Evolutionary conservation across 2,329 filamentous ascomycete genomes (phyloP), one percentile per base, ranked within the genome.

Genomic region (Colletotrichum noveboracense): DNA sequence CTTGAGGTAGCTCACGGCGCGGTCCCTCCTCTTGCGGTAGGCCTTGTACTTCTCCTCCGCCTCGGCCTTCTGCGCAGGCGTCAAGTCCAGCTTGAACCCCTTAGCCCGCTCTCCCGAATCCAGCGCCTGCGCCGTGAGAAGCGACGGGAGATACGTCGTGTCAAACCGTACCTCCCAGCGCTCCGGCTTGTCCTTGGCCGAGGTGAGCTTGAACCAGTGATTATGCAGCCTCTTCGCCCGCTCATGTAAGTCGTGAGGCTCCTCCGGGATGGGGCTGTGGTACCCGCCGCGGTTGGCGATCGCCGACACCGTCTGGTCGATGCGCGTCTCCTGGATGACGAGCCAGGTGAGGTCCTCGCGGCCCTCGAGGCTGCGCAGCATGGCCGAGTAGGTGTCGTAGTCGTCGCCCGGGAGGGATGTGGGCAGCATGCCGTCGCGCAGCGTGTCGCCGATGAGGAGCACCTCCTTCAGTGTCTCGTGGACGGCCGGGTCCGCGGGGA

Each of bases 361-460:
- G 43, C 69, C 71, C 34, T 76, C 74, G n/a, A 76, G 70, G 21
- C 70, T 76, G 26, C 56, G 58, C 58, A 76, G 65, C 74, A 76
- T 65, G 18, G 21, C 18, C 14, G 74, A 76, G 58, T 69, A 76
- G 18, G 28, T 60, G 28, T 69, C 70, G 48, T 76, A 69, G 58
- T 76, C 64, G 26, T 76, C 74, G 14, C 38, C 65, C 6, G 74
- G 64, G 21, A 76, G 18, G 4, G 74, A 76, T 0, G 74, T 76
- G 21, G 74, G 74, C 18, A 76, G 64, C 56, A 76, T 62, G 34
- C 74, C 74, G 62, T 76, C 74, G 6, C 74, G 64, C 16, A 76
- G 74, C 21, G 70, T 74, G 21, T 76, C 74, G 5, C 70, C 24
- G 21, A 76, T 74, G n/a, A 76, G n/a, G 18, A 76, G 74, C 10